Evolutionary conservation across 768 basidiomycete species (phyloP).

Genomic region (Sutorius australiensis): DNA sequence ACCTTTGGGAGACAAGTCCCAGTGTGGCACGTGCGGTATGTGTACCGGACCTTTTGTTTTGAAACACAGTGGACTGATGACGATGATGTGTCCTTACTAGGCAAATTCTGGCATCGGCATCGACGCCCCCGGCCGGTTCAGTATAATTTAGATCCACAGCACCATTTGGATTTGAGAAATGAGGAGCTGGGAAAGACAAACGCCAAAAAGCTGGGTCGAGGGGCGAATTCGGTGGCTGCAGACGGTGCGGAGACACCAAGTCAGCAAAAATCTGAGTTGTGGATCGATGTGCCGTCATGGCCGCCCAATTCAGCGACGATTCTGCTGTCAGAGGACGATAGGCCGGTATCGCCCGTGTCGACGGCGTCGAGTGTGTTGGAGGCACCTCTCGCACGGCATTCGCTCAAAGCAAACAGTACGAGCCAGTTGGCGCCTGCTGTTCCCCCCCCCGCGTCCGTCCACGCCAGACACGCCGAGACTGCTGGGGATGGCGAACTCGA

Average conservation of each 20-base stretch:
- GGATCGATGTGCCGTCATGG: conserved; percentile 33
- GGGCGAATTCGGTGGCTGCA: conserved; percentile 19
- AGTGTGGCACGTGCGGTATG: conserved; percentile 92
- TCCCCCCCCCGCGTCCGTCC: no score
- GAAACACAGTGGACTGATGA: conserved; percentile 4
- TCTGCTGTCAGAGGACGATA: conserved; percentile 42
- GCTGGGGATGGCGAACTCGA: conserved; percentile 8
- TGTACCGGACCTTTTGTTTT: conserved; percentile 10
- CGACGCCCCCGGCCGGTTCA: conserved; percentile 74
- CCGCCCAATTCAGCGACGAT: conserved; percentile 30
- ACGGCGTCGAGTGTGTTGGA: no score
- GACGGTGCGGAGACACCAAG: conserved; percentile 55
- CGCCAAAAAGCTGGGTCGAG: conserved; percentile 47
- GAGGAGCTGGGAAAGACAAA: conserved; percentile 57
- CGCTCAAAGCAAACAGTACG: no score
- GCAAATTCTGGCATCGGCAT: conserved; percentile 89
- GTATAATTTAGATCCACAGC: conserved; percentile 73
- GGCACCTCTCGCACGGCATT: no score
- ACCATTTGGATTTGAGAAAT: conserved; percentile 53
- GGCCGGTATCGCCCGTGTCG: conserved; percentile 53
- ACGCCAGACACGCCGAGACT: conserved; percentile 16
- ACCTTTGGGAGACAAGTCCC: conserved; percentile 82
- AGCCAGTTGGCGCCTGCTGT: no score
- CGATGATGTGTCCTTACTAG: conserved; percentile 34
- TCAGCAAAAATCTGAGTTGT: conserved; percentile 36